A percentile compares a stretch with the other conserved stretches of the same genome.
Evolutionary conservation across 768 basidiomycete genomes (phyloP).

Genomic region (Leccinum incarnatum): DNA sequence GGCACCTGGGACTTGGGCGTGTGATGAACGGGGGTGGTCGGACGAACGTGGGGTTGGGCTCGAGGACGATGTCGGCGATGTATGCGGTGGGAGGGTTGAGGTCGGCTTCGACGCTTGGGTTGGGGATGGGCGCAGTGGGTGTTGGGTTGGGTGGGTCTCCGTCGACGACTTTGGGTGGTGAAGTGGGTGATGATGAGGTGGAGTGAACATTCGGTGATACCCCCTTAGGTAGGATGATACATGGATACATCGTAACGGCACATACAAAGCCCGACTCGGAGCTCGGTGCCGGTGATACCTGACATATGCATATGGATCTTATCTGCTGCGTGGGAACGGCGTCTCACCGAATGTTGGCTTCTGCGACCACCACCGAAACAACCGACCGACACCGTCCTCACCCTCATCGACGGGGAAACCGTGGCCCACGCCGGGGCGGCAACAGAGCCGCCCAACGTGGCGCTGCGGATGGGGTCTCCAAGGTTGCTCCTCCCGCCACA

Average conservation of each 20-base stretch:
- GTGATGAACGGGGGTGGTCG: not conserved
- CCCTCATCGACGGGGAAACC: constrained; percentile 16
- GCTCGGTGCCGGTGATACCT: no score
- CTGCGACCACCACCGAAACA: constrained; percentile 17
- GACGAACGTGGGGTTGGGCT: constrained; percentile 20
- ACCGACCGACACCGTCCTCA: constrained; percentile 1
- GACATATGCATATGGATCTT: no score
- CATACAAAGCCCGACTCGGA: no score
- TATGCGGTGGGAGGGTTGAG: constrained; percentile 60
- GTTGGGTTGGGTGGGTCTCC: constrained; percentile 21
- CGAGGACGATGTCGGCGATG: constrained; percentile 56
- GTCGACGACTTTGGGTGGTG: not conserved
- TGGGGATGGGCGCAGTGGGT: constrained; percentile 17
- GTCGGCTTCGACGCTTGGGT: constrained; percentile 26
- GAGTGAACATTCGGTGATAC: not conserved
- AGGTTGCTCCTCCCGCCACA: not conserved
- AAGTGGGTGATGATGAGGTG: not conserved
- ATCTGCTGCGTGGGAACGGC: not conserved
- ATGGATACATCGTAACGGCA: no score
- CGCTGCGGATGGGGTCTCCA: not conserved
- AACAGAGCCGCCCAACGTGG: constrained; percentile 8
- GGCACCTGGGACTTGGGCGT: constrained; percentile 19
- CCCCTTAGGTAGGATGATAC: no score
- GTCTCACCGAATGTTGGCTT: constrained; percentile 7
- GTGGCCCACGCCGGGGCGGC: constrained; percentile 21